phyloP scores from a whole-genome alignment of 306 rosid genomes.

The Pterocarpus santalinus region DNA sequence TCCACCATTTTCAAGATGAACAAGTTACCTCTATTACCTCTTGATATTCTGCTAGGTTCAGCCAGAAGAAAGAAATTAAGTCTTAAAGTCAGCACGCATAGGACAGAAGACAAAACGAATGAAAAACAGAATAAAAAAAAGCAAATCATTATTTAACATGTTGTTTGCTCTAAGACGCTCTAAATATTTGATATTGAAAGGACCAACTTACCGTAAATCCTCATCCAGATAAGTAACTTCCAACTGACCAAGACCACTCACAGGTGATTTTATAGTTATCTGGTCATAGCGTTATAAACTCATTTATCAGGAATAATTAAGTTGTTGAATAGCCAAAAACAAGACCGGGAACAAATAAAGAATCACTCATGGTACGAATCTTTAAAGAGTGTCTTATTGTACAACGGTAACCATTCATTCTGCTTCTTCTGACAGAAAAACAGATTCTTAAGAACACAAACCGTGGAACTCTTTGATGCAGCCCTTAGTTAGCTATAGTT shows the following conservation, averaged over 20 bases:
- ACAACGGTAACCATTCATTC: not conserved
- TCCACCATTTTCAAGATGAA: conserved; percentile 88
- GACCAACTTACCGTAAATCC: conserved; percentile 70
- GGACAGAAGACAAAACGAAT: not conserved
- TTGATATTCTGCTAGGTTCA: conserved; percentile 71
- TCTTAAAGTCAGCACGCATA: not conserved
- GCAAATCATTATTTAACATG: not conserved
- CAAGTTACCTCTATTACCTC: conserved; percentile 87
- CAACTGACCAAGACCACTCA: conserved; percentile 80
- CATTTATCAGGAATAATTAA: conserved; percentile 13
- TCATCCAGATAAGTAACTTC: conserved; percentile 89
- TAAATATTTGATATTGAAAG: too few relatives aligned
- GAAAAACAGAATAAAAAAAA: not conserved
- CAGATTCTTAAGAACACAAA: conserved; percentile 21
- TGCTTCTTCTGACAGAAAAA: conserved; percentile 3
- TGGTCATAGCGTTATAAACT: conserved; percentile 45
- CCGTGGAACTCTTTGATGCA: conserved; percentile 5
- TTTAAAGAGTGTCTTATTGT: not conserved
- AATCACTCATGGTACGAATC: conserved; percentile 1
- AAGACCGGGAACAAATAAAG: not conserved
- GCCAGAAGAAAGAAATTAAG: conserved; percentile 25
- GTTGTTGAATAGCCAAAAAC: not conserved
- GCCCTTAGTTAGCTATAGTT: not conserved
- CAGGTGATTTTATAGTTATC: conserved; percentile 92
- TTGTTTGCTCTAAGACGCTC: not conserved